Evolutionary conservation across 441 rosid species (phyloP), one percentile per base, ranked within the genome.

Genomic region (Melastoma candidum): DNA sequence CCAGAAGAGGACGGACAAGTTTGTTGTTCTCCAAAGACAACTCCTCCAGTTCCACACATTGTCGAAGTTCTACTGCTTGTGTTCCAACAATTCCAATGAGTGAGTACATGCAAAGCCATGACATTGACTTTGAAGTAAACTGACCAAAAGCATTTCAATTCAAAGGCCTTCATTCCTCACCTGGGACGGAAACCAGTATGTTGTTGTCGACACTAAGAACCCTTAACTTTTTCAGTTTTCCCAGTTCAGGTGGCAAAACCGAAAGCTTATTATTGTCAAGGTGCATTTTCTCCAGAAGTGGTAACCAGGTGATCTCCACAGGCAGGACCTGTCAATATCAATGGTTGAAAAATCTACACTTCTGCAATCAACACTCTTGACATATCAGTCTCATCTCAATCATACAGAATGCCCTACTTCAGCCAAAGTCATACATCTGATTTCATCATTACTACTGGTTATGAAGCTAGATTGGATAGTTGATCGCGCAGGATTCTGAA

Each of bases 1-100:
- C 98, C 59, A 92, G 97, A 73, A 92, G 95, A 63, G 97, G 98
- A 46, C 97, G 87, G 46, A 92, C 71, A 58, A 92, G 95, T 71
- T 78, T 88, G 75, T 92, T 92, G 83, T 88, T 85, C 56, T 92
- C 98, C 74, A 92, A 65, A 7, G 98, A 92, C 65, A 92, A 65
- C 61, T 92, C 98, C 68, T 83, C 77, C 49, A 92, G 71, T 65
- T 77, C 71, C 17, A 79, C 77, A 27, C 97, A 92, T 60, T 85
- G 95, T 56, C 92, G 77, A 76, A 92, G 74, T 71, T 92, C 98
- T 68, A 60, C 98, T 92, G 84, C 62, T 70, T 57, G 74, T 27
- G 65, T 59, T 54, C 71, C 22, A 63, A 60, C 66, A 67, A 60
- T 58, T 60, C 66, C 60, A 43, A 57, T 43, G 65, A 63, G 44